These are phyloP conservation scores for Trichoderma atroviride DNA, from an alignment of 2,329 filamentous ascomycete genomes.

Conservation along the genomic window DNA sequence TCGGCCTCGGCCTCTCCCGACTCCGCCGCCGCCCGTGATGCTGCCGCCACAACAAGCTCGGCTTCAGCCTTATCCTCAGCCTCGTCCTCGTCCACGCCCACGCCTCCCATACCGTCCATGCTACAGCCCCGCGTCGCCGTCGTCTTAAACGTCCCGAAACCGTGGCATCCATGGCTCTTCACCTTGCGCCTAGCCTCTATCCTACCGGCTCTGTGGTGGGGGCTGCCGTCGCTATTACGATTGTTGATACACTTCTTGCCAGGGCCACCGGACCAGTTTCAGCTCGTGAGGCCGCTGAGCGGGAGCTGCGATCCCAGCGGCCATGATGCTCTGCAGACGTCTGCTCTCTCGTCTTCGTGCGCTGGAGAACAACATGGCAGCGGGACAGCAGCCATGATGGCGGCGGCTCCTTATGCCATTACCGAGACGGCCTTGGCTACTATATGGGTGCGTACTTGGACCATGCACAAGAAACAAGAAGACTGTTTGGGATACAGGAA, in stretches of 20 bases:
- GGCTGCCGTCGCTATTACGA: conserved; percentile 67
- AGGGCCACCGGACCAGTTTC: conserved; percentile 35
- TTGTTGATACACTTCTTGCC: conserved; percentile 66
- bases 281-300: conserved; percentile 34
- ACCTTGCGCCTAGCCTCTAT: conserved; percentile 73
- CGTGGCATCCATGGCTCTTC: conserved; percentile 74
- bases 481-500: background rate
- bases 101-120: conserved; percentile 44
- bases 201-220: conserved; percentile 72
- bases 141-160: conserved; percentile 70
- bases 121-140: conserved; percentile 79
- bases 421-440: conserved; percentile 73
- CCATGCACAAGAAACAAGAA: background rate
- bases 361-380: background rate
- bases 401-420: conserved; percentile 46
- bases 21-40: background rate
- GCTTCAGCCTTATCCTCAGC: background rate
- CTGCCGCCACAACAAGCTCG: background rate
- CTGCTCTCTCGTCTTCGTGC: conserved; percentile 7
- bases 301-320: conserved; percentile 15
- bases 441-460: conserved; percentile 64
- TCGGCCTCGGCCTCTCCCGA: background rate
- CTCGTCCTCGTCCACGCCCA: background rate
- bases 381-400: conserved; percentile 6
- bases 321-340: background rate